Base-by-base conservation (phyloP, 805 yeast genomes). In the Candida morakotiae region DNA sequence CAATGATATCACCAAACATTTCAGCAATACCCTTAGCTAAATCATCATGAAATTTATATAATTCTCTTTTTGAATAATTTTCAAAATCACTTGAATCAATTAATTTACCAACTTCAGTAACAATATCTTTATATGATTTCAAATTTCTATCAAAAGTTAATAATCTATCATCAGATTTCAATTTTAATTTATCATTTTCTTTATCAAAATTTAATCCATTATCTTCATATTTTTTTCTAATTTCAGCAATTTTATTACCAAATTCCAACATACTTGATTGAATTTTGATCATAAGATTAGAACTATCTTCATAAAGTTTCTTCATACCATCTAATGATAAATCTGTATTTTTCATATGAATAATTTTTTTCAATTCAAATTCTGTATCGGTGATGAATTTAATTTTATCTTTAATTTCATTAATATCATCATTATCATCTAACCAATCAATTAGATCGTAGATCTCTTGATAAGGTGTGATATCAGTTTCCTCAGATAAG, bases 361-460 rank as follows among this genome's bases (percentile, higher is more conserved):
- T 47, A 35, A 58, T 64, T 3, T 60, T 52, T 24, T 67, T 64
- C 35, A 64, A 44, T 19, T 46, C 45, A 2, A 38, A 26, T 40
- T 47, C 52, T 31, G 51, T 47, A 2, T 39, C 43, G 0, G 40
- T 24, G 5, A 66, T 34, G 19, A 45, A 47, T n/a, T 43, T 37
- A 15, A 51, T 35, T 43, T 60, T 66, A 8, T 39, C 50, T 30
- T 49, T 37, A 9, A 66, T 42, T 5, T 57, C 62, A 3, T 52
- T 51, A 15, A 53, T 11, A 3, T 57, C 44, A 1, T 84, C 73
- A 16, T 62, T 66, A 37, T 75, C 83, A 34, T 87, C 95, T 26
- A 87, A 62, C 95, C 95, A 87, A 41, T 83, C 91, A 31, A 84
- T 60, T 18, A 67, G 60, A 9, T 75, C 79, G 11, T 64, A 39